Percentiles rank a stretch among this genome's conserved stretches.
Evolutionary conservation across 805 yeast species (phyloP).

Genomic region (Nakazawaea holstii): DNA sequence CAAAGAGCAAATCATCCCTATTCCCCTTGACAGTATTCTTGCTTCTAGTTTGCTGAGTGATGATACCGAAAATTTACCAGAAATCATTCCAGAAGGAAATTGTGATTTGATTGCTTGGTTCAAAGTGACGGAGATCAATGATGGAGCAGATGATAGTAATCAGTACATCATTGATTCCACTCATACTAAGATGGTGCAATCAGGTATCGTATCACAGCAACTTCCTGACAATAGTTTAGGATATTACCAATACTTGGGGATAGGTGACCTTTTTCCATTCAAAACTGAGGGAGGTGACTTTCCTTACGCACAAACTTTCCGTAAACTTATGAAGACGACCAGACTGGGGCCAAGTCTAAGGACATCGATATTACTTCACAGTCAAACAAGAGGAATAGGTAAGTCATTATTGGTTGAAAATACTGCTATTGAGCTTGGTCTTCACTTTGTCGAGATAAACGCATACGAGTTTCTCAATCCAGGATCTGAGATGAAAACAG

Average conservation of each 20-base stretch:
- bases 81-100: slow-evolving; percentile 49
- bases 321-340: slow-evolving; percentile 51
- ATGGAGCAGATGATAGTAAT: slow-evolving; percentile 12
- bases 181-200: slow-evolving; percentile 63
- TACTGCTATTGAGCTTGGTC: slow-evolving; percentile 53
- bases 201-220: slow-evolving; percentile 46
- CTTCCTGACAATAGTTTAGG: slow-evolving; percentile 30
- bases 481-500: slow-evolving; percentile 70
- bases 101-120: slow-evolving; percentile 86
- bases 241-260: slow-evolving; percentile 43
- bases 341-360: slow-evolving; percentile 32
- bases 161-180: slow-evolving; percentile 63
- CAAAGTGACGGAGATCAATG: slow-evolving; percentile 51
- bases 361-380: slow-evolving; percentile 62
- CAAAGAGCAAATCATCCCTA: slow-evolving; percentile 67
- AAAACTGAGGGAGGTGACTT: slow-evolving; percentile 18
- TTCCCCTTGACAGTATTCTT: slow-evolving; percentile 65
- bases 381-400: slow-evolving; percentile 74
- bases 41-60: slow-evolving; percentile 40
- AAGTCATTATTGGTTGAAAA: slow-evolving; percentile 60
- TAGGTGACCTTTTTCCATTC: slow-evolving; percentile 32
- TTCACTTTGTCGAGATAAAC: slow-evolving; percentile 64
- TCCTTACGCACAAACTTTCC: slow-evolving; percentile 45
- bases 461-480: slow-evolving; percentile 60
- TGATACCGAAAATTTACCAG: slow-evolving; percentile 19